Percentiles rank a stretch among this genome's conserved stretches.
Evolutionary conservation across 2,329 filamentous ascomycete species (phyloP).

Genomic region (Scopulariopsis brevicaulis): DNA sequence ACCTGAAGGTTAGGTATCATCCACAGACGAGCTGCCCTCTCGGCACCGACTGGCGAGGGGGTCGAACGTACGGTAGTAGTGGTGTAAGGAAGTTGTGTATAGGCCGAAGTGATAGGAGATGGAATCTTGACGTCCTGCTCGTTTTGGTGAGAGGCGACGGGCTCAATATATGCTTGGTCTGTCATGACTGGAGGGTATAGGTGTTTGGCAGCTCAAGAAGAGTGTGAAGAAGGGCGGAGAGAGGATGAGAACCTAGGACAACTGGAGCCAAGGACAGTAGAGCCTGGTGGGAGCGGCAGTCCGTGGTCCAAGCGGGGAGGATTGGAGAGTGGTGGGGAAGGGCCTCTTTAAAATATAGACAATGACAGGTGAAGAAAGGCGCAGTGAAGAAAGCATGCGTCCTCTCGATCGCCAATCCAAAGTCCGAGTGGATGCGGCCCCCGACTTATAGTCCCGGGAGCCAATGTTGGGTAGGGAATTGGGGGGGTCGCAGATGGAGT

Average conservation of each 20-base stretch:
- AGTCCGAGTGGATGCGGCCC: background rate
- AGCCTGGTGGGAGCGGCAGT: background rate
- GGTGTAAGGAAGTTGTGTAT: background rate
- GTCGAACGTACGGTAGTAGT: background rate
- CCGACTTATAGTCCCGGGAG: background rate
- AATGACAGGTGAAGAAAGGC: background rate
- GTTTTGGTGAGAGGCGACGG: background rate
- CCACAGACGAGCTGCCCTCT: background rate
- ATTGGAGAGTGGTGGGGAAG: background rate
- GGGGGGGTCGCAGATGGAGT: background rate
- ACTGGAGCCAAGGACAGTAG: background rate
- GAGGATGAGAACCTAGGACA: background rate
- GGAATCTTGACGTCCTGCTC: background rate
- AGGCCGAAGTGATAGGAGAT: background rate
- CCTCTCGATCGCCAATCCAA: background rate
- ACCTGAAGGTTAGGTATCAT: background rate
- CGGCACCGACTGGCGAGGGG: background rate
- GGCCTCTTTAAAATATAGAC: background rate
- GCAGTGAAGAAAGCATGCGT: background rate
- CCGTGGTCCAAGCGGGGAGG: background rate
- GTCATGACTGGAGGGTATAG: background rate
- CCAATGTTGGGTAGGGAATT: background rate
- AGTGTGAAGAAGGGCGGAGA: background rate
- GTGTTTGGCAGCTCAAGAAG: background rate
- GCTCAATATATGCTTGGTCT: constrained; percentile 1